Percentiles rank a stretch among this genome's conserved stretches.
Evolutionary conservation across 2,329 filamentous ascomycete genomes (phyloP).

Genomic region (Colletotrichum plurivorum): DNA sequence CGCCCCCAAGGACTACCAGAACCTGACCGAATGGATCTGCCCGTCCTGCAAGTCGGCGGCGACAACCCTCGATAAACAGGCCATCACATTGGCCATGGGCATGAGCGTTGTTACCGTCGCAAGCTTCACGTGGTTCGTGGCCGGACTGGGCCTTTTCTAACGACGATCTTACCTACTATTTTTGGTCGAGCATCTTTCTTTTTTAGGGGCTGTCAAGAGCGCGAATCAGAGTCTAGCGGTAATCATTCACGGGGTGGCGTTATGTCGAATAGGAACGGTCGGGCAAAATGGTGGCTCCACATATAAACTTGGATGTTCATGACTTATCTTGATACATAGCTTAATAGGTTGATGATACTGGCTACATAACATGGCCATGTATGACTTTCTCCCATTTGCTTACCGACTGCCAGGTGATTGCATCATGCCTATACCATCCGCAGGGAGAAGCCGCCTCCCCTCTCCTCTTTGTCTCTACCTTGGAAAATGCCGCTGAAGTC

Average conservation of each 20-base stretch:
- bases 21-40: slow-evolving; percentile 68
- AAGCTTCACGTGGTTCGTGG: slow-evolving; percentile 76
- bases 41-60: slow-evolving; percentile 69
- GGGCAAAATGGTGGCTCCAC: slow-evolving; percentile 37
- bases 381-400: background rate
- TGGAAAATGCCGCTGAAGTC: slow-evolving; percentile 83
- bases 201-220: slow-evolving; percentile 18
- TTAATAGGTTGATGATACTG: slow-evolving; percentile 33
- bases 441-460: slow-evolving; percentile 75
- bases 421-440: slow-evolving; percentile 64
- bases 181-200: slow-evolving; percentile 21
- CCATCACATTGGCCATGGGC: slow-evolving; percentile 64
- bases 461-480: slow-evolving; percentile 74
- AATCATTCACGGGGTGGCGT: slow-evolving; percentile 38
- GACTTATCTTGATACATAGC: slow-evolving; percentile 32
- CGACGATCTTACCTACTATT: slow-evolving; percentile 26
- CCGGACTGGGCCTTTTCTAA: slow-evolving; percentile 52
- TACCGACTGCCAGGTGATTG: background rate
- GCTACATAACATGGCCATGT: slow-evolving; percentile 18
- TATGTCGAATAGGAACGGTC: slow-evolving; percentile 30
- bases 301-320: slow-evolving; percentile 37
- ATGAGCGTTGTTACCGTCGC: slow-evolving; percentile 71
- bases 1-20: slow-evolving; percentile 63
- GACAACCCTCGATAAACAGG: slow-evolving; percentile 61
- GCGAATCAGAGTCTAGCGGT: slow-evolving; percentile 33